Evolutionary conservation across 176 grass and related monocot genomes (phyloP), one percentile per base, ranked within the genome.

Genomic region (Miscanthus lutarioriparius): DNA sequence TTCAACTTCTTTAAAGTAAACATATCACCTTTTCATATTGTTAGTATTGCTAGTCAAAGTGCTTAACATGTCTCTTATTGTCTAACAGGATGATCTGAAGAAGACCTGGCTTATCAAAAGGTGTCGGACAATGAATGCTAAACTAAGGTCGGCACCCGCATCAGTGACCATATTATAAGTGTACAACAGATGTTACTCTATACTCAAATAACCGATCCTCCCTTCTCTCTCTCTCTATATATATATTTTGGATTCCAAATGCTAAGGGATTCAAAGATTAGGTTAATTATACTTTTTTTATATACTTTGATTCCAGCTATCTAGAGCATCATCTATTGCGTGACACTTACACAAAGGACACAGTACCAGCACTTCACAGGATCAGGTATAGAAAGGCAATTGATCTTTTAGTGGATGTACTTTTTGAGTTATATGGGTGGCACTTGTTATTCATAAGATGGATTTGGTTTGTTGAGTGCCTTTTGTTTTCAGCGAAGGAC

Each of bases 61-160:
- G 19, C 37, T 76, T 69, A 61, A 2, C 5, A 33, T 47, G 67
- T 86, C 19, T 66, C 74, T 36, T 86, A 26, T 88, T 63, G 75
- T 40, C 19, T 83, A 78, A 85, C 88, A 98, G 96, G 96, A 98
- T 82, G 96, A 98, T 85, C 33, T 98, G 41, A 98, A 91, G 78
- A 98, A 98, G 78, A 92, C 89, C 49, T 98, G 96, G 96, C 93
- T 98, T 90, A 92, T 91, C 76, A 98, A 98, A 86, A 95, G 96
- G 79, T 98, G 96, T 48, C 93, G 86, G 51, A 98, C 96, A 70
- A 98, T 98, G 96, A 93, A 95, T 92, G 96, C 93, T 80, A 98
- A 98, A 91, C 83, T 98, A 54, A 91, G 96, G 96, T 98, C 74
- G 70, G 40, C 77, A 82, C 59, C 69, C 64, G 3, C 19, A 84